Percentiles rank a stretch among this genome's conserved stretches.
phyloP scores from a whole-genome alignment of 768 basidiomycete species.

The Mycena floridula region DNA sequence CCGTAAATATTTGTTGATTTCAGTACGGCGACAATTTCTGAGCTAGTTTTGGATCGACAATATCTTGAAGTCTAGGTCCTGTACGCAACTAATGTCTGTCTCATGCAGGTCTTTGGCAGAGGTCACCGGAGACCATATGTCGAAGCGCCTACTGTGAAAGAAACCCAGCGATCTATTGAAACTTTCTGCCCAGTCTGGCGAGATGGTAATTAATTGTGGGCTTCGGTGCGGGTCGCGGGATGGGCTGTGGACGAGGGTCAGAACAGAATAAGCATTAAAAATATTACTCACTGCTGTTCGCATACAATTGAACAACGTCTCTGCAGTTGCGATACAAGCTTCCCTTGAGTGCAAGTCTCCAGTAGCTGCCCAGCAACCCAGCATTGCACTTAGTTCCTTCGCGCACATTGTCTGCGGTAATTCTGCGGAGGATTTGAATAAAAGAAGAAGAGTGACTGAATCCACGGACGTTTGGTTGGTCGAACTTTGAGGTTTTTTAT shows the following conservation, averaged over 20 bases:
- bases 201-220: constrained; percentile 90
- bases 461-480: constrained; percentile 65
- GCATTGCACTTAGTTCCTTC: constrained; percentile 68
- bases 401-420: constrained; percentile 52
- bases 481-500: constrained; percentile 79
- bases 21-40: too few species aligned
- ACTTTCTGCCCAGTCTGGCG: constrained; percentile 50
- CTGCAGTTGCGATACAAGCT: constrained; percentile 53
- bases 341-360: constrained; percentile 50
- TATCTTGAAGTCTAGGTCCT: too few species aligned
- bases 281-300: constrained; percentile 63
- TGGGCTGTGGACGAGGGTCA: constrained; percentile 41
- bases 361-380: constrained; percentile 81
- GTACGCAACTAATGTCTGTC: too few species aligned
- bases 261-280: constrained; percentile 2
- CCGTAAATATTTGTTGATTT: too few species aligned
- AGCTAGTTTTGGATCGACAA: too few species aligned
- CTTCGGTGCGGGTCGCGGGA: constrained; percentile 58
- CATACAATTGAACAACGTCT: constrained; percentile 76
- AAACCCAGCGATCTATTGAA: too few species aligned
- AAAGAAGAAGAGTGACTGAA: constrained; percentile 4
- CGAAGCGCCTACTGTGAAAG: too few species aligned
- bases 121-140: too few species aligned
- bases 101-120: too few species aligned
- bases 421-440: constrained; percentile 20